Evolutionary conservation across 805 yeast species (phyloP).

Genomic region (Peterozyma xylosa): DNA sequence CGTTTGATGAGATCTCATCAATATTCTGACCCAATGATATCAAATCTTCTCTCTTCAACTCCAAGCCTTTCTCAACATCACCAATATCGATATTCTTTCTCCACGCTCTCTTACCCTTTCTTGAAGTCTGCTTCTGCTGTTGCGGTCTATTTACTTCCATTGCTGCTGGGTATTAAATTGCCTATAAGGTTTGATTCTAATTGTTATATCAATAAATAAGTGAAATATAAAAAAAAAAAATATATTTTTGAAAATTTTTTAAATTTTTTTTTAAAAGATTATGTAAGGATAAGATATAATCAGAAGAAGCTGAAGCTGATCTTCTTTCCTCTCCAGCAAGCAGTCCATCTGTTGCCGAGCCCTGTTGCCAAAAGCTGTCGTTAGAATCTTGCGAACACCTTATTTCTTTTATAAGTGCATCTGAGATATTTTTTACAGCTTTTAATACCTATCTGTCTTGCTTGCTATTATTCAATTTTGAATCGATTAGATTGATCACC

Average conservation of each 20-base stretch:
- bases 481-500: constrained; percentile 21
- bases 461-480: constrained; percentile 1
- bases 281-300: no score
- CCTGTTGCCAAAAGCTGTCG: no score
- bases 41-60: constrained; percentile 56
- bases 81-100: constrained; percentile 84
- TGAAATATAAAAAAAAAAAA: background rate
- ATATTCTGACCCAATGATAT: constrained; percentile 43
- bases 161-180: background rate
- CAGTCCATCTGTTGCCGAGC: no score
- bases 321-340: no score
- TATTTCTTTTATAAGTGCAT: no score
- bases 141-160: constrained; percentile 45
- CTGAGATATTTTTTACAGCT: no score
- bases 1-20: constrained; percentile 30
- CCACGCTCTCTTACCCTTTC: constrained; percentile 93
- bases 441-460: no score
- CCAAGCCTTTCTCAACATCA: constrained; percentile 68
- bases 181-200: background rate
- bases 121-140: constrained; percentile 62
- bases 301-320: no score
- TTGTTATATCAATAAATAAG: background rate
- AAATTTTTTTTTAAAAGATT: constrained; percentile 1
- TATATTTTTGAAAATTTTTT: background rate
- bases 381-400: no score